phyloP scores from a whole-genome alignment of 73 alveolate genomes.

The Durusdinium trenchii region DNA sequence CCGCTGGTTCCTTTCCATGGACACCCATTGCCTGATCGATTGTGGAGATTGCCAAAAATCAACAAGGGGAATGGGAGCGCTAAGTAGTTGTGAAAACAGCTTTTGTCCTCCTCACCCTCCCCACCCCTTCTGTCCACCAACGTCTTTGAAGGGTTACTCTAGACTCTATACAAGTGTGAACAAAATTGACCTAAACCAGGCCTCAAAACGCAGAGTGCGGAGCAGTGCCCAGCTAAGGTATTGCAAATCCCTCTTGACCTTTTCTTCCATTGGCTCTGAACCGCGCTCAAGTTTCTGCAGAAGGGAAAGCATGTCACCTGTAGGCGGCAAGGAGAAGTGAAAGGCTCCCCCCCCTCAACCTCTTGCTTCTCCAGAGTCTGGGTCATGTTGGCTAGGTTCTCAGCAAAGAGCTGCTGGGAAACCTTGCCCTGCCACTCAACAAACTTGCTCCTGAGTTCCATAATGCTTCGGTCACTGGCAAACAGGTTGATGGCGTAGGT shows the following conservation, averaged over 20 bases:
- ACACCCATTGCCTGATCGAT: background rate
- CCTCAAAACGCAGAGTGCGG: too few relatives aligned
- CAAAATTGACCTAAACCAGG: too few relatives aligned
- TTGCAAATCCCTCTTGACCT: background rate
- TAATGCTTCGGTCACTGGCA: background rate
- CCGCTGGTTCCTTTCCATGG: background rate
- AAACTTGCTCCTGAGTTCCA: background rate
- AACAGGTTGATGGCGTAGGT: background rate
- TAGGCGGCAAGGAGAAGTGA: background rate
- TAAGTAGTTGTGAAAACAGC: background rate
- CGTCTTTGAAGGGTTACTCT: too few relatives aligned
- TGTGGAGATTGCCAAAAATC: background rate
- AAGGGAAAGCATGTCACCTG: background rate
- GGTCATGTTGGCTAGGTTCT: background rate
- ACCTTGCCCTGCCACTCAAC: background rate
- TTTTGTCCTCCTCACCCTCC: too few relatives aligned
- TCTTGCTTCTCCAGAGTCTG: background rate
- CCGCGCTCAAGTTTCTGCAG: background rate
- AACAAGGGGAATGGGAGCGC: background rate
- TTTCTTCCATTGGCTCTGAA: background rate
- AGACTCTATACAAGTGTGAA: too few relatives aligned
- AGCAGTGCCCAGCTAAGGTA: background rate
- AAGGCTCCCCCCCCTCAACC: background rate
- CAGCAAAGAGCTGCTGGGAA: background rate
- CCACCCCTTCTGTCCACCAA: too few relatives aligned